A percentile compares a stretch with the other conserved stretches of the same genome.
Conservation (phyloP, 805 yeast genomes). For the Metschnikowia koreensis region DNA sequence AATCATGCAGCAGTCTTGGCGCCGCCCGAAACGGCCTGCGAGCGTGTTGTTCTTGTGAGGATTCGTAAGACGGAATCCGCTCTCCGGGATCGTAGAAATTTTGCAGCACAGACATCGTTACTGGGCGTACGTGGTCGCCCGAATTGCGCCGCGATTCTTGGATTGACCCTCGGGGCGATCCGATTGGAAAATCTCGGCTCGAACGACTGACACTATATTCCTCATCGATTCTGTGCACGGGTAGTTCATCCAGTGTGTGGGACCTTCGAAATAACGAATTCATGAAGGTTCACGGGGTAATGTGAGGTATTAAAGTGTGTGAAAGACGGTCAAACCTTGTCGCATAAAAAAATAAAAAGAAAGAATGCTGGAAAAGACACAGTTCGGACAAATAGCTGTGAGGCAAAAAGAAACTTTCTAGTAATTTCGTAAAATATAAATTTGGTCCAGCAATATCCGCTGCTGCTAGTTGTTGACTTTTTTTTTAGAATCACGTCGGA, state of each 20-base stretch:
- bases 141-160: conserved; percentile 4
- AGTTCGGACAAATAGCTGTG: not conserved
- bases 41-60: conserved; percentile 32
- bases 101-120: conserved; percentile 16
- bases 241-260: conserved; percentile 6
- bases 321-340: not conserved
- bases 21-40: conserved; percentile 9
- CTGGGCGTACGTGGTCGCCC: not conserved
- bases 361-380: not conserved
- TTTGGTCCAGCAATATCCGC: not conserved
- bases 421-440: not conserved
- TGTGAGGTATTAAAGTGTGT: not conserved
- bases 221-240: conserved; percentile 15
- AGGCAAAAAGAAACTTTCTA: too few species aligned
- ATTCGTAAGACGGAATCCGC: conserved; percentile 42
- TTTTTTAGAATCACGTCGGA: not conserved
- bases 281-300: not conserved
- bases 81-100: conserved; percentile 30
- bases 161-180: conserved; percentile 3
- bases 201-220: conserved; percentile 8
- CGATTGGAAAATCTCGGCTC: not conserved
- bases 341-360: not conserved
- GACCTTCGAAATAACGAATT: conserved; percentile 1
- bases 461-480: too few species aligned
- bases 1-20: conserved; percentile 4